phyloP scores from a whole-genome alignment of 192 early-diverging fungal genomes.

The Rhizophagus sp. region DNA sequence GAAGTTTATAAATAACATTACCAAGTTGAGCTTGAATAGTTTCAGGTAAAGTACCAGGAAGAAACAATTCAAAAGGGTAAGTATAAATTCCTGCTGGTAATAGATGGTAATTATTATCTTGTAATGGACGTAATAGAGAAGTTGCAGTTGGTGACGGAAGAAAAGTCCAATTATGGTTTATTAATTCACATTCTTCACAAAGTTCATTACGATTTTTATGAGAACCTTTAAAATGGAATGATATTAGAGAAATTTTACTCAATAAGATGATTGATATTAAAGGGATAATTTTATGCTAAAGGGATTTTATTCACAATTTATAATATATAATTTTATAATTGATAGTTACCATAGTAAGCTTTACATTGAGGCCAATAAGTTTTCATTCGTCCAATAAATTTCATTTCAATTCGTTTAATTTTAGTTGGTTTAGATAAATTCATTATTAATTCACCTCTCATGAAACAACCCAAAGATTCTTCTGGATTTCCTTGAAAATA shows the following conservation, averaged over 20 bases:
- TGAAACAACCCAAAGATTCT: conserved; percentile 45
- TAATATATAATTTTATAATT: neutral
- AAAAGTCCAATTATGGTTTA: neutral
- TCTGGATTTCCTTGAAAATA: conserved; percentile 35
- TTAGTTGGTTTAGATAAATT: conserved; percentile 50
- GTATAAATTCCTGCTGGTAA: conserved; percentile 36
- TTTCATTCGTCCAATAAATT: conserved; percentile 52
- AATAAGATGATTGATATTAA: too few species aligned
- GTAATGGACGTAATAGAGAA: too few species aligned
- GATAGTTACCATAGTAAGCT: conserved; percentile 36
- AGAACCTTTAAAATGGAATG: neutral
- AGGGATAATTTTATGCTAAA: too few species aligned
- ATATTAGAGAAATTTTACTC: neutral
- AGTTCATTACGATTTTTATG: neutral
- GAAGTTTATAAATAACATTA: conserved; percentile 37
- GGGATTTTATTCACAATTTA: too few species aligned
- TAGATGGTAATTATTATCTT: conserved; percentile 30
- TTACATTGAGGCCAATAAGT: conserved; percentile 46
- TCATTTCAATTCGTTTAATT: conserved; percentile 49
- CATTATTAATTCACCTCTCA: conserved; percentile 55
- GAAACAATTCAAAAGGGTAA: conserved; percentile 38
- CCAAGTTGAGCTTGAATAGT: conserved; percentile 34
- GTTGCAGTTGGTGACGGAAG: neutral
- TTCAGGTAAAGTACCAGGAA: conserved; percentile 41
- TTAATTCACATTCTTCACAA: neutral